Evolutionary conservation across 768 basidiomycete species (phyloP).

Genomic region (Suillus tomentosus): DNA sequence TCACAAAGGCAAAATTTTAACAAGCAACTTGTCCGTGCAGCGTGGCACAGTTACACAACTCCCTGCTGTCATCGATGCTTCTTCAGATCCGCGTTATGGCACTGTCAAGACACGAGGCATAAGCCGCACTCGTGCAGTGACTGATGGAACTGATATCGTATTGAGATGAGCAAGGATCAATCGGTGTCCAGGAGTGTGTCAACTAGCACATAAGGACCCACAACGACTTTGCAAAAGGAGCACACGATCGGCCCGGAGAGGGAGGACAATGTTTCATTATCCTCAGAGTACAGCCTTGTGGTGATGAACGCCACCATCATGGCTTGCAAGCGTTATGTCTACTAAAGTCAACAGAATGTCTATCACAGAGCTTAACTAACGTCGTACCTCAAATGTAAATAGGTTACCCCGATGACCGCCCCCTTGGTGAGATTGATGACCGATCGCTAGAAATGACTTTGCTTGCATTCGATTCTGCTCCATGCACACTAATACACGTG

Average conservation of each 20-base stretch:
- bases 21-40: background rate
- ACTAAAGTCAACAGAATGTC: background rate
- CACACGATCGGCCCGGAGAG: background rate
- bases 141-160: background rate
- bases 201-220: background rate
- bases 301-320: slow-evolving; percentile 1
- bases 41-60: background rate
- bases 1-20: background rate
- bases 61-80: background rate
- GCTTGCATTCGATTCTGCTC: background rate
- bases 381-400: background rate
- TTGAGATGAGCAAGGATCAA: background rate
- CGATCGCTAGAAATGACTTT: slow-evolving; percentile 1
- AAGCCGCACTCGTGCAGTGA: background rate
- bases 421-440: background rate
- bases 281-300: slow-evolving; percentile 2
- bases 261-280: slow-evolving; percentile 2
- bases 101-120: slow-evolving; percentile 1
- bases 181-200: background rate
- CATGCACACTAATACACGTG: background rate
- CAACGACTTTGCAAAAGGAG: background rate
- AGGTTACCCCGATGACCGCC: background rate
- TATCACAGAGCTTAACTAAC: background rate
- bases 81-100: background rate
- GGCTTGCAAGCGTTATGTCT: background rate